phyloP scores from a whole-genome alignment of 805 yeast species.

The Suhomyces sp. region DNA sequence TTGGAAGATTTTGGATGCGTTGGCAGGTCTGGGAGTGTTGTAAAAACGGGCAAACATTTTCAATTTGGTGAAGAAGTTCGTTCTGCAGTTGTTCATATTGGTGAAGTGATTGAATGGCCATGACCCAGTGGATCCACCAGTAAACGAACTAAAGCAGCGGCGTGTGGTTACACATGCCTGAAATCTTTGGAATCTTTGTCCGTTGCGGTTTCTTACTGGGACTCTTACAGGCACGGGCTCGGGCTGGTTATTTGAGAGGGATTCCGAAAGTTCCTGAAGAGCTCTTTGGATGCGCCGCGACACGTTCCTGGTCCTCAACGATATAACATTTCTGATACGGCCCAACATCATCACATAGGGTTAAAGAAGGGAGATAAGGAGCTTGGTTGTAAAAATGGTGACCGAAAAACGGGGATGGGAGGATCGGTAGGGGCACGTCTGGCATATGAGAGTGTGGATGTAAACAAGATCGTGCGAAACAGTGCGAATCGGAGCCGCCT shows the following conservation, averaged over 20 bases:
- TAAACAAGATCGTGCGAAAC: not conserved
- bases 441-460: not conserved
- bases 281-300: conserved; percentile 43
- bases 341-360: conserved; percentile 3
- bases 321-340: conserved; percentile 41
- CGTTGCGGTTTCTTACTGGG: conserved; percentile 6
- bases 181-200: conserved; percentile 1
- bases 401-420: not conserved
- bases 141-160: conserved; percentile 3
- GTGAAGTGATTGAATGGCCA: conserved; percentile 8
- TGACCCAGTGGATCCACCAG: not conserved
- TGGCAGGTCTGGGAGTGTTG: conserved; percentile 5
- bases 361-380: not conserved
- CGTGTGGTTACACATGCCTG: not conserved
- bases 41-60: conserved; percentile 12
- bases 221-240: conserved; percentile 44
- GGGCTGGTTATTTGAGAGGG: conserved; percentile 24
- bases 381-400: not conserved
- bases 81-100: conserved; percentile 2
- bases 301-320: conserved; percentile 42
- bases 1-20: not conserved
- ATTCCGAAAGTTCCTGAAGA: conserved; percentile 46
- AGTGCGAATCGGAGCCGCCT: not conserved
- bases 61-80: conserved; percentile 5
- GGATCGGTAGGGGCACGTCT: not conserved